A percentile compares a stretch with the other conserved stretches of the same genome.
These are phyloP conservation scores for Ogataea methylovora DNA, from an alignment of 805 yeast species.

Conservation along the genomic window DNA sequence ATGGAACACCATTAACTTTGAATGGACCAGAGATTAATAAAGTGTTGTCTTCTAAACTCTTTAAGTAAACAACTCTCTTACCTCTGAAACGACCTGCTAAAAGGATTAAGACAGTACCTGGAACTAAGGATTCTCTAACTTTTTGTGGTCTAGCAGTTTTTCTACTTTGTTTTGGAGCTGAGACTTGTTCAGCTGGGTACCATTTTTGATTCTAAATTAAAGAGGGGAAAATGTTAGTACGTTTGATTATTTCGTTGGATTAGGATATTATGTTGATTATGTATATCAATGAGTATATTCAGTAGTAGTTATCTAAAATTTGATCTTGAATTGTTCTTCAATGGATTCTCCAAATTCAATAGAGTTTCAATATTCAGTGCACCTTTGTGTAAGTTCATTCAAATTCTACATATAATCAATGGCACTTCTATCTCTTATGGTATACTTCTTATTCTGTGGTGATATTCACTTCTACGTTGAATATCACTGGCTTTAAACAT, in stretches of 20 bases:
- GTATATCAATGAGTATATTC: neutral
- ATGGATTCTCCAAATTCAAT: too few species aligned
- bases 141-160: slow-evolving; percentile 89
- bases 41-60: slow-evolving; percentile 96
- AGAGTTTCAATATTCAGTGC: too few species aligned
- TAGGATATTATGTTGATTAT: neutral
- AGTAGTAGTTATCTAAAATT: neutral
- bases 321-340: neutral
- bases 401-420: too few species aligned
- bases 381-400: too few species aligned
- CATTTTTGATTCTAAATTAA: slow-evolving; percentile 61
- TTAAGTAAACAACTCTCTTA: slow-evolving; percentile 97
- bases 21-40: slow-evolving; percentile 97
- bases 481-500: too few species aligned
- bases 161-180: slow-evolving; percentile 83
- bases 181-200: slow-evolving; percentile 89
- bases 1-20: slow-evolving; percentile 99
- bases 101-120: slow-evolving; percentile 96
- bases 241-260: neutral
- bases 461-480: too few species aligned
- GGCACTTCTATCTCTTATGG: too few species aligned
- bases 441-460: too few species aligned
- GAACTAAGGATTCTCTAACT: slow-evolving; percentile 91
- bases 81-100: slow-evolving; percentile 99
- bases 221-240: slow-evolving; percentile 10